phyloP scores from a whole-genome alignment of 2,329 filamentous ascomycete genomes.

The Pyrenochaeta sp. region DNA sequence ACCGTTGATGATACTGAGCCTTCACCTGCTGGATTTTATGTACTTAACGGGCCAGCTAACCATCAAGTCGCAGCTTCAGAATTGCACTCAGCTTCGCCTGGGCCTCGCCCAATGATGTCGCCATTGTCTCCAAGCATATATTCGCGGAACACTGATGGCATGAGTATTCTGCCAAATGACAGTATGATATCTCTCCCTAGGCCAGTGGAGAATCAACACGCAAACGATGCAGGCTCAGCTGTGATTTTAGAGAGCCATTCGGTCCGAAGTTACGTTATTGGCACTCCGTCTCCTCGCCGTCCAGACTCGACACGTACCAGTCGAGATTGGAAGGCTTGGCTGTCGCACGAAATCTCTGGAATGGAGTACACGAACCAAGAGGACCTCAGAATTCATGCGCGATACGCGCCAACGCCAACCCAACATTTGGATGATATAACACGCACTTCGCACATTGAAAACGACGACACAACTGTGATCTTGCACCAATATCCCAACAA shows the following conservation, averaged over 20 bases:
- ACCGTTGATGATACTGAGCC: background rate
- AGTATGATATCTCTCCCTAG: constrained; percentile 41
- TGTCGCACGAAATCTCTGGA: constrained; percentile 55
- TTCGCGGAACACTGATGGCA: constrained; percentile 53
- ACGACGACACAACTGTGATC: constrained; percentile 34
- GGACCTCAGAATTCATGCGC: constrained; percentile 36
- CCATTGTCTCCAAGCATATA: constrained; percentile 59
- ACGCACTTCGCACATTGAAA: constrained; percentile 31
- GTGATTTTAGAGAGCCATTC: constrained; percentile 56
- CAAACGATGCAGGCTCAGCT: constrained; percentile 44
- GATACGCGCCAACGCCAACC: constrained; percentile 21
- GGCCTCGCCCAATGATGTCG: constrained; percentile 21
- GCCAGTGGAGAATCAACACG: constrained; percentile 6
- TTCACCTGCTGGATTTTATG: background rate
- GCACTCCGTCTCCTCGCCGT: constrained; percentile 37
- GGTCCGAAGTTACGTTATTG: constrained; percentile 54
- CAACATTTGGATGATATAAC: constrained; percentile 27
- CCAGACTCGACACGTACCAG: constrained; percentile 43
- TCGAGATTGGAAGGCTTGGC: constrained; percentile 58
- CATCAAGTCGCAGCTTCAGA: too few relatives aligned
- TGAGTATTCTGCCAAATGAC: constrained; percentile 45
- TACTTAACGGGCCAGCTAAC: background rate
- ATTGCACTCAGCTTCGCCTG: constrained; percentile 18
- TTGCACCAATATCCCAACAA: constrained; percentile 17
- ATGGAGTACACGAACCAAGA: constrained; percentile 41